A percentile compares a stretch with the other conserved stretches of the same genome.
Conservation (phyloP, 2,329 filamentous ascomycete genomes). For the Cladophialophora chaetospira region DNA sequence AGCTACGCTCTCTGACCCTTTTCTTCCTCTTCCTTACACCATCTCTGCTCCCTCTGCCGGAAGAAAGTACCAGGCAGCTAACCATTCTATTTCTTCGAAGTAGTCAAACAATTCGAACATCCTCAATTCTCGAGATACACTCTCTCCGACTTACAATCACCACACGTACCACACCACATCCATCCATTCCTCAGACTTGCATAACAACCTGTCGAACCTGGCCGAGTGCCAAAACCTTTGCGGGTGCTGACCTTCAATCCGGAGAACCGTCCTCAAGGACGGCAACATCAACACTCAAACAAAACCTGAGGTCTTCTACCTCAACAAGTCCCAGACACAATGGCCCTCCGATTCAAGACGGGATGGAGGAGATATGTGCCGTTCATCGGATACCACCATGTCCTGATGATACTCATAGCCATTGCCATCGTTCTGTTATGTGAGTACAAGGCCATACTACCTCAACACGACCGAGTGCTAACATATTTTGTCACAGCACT, state of each 20-base stretch:
- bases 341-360: constrained; percentile 36
- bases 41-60: constrained; percentile 7
- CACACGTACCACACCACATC: background rate
- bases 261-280: constrained; percentile 29
- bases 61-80: constrained; percentile 24
- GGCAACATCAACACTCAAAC: constrained; percentile 11
- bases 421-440: constrained; percentile 92
- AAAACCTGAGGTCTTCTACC: background rate
- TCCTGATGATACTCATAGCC: constrained; percentile 96
- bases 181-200: constrained; percentile 4
- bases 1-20: constrained; percentile 43
- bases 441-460: constrained; percentile 53
- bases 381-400: constrained; percentile 72
- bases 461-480: background rate
- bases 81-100: constrained; percentile 10
- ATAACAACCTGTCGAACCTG: constrained; percentile 18
- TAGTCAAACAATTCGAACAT: background rate
- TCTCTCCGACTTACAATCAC: background rate
- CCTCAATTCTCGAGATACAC: background rate
- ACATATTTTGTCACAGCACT: constrained; percentile 62
- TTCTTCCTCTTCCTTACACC: constrained; percentile 35
- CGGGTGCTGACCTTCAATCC: constrained; percentile 28
- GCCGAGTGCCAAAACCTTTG: constrained; percentile 10
- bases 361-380: constrained; percentile 56
- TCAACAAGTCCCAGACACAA: constrained; percentile 4